These are phyloP conservation scores for Populus trichocarpa DNA, from an alignment of 441 rosid species.

Conservation along the genomic window DNA sequence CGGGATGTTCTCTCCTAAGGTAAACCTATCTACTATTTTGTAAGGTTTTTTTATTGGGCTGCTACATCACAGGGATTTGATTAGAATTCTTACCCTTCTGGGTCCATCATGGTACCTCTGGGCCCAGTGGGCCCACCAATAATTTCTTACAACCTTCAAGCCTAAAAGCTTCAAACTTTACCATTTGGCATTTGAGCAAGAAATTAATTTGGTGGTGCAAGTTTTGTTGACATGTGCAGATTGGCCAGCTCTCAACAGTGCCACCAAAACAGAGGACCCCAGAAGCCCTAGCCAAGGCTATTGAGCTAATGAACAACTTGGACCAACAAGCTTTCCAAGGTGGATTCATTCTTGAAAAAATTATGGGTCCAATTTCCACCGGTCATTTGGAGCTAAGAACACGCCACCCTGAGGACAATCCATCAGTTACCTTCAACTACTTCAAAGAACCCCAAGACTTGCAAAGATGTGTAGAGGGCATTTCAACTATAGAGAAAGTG, in stretches of 20 bases:
- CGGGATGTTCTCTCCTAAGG: slow-evolving; percentile 78
- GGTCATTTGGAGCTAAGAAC: slow-evolving; percentile 68
- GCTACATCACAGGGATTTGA: background rate
- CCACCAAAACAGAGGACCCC: slow-evolving; percentile 52
- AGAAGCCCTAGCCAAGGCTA: slow-evolving; percentile 44
- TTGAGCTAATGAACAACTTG: slow-evolving; percentile 38
- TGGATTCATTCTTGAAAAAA: slow-evolving; percentile 73
- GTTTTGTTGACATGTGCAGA: slow-evolving; percentile 19
- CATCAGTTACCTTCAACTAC: slow-evolving; percentile 78
- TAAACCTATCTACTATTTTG: background rate
- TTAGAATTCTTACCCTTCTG: background rate
- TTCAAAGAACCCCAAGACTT: slow-evolving; percentile 60
- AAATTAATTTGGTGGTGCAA: background rate
- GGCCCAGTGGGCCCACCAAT: background rate
- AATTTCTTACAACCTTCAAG: background rate
- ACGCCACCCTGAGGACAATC: slow-evolving; percentile 57
- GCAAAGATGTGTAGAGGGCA: slow-evolving; percentile 63
- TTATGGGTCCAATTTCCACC: slow-evolving; percentile 65
- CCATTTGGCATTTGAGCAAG: background rate
- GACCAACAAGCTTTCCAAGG: slow-evolving; percentile 50
- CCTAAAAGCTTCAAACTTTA: background rate
- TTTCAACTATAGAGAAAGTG: slow-evolving; percentile 51
- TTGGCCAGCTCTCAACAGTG: slow-evolving; percentile 43
- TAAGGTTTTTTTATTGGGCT: background rate
- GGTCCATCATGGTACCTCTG: background rate